Conservation (phyloP, 768 basidiomycete species). For the Ramaria rubella region DNA sequence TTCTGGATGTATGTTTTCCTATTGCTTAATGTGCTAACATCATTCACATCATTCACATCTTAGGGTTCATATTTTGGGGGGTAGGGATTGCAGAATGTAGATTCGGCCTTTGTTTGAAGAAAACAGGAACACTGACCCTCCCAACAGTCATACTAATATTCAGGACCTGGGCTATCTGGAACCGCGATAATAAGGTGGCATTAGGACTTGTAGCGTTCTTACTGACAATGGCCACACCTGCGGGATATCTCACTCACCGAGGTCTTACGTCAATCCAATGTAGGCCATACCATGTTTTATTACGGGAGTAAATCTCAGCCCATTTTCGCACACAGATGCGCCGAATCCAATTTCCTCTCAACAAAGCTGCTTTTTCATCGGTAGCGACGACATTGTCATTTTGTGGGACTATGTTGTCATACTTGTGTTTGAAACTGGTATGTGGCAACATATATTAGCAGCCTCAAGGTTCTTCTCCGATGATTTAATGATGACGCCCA, state of each 20-base stretch:
- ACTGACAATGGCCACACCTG: not conserved
- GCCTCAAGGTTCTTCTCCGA: not conserved
- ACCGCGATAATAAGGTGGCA: not conserved
- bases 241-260: not conserved
- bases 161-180: constrained; percentile 5
- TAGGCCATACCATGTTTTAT: not conserved
- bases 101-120: not conserved
- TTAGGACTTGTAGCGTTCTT: not conserved
- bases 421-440: not conserved
- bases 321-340: not conserved
- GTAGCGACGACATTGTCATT: not conserved
- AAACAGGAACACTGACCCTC: not conserved
- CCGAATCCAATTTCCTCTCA: not conserved
- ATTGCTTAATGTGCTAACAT: not conserved
- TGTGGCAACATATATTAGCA: not conserved
- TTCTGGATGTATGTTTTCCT: not conserved
- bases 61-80: constrained; percentile 1
- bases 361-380: not conserved
- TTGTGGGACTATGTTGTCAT: not conserved
- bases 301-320: not conserved
- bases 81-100: not conserved
- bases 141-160: not conserved
- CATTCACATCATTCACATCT: too few relatives aligned
- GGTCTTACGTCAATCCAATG: not conserved
- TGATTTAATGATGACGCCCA: not conserved